Conservation (phyloP, 2,329 filamentous ascomycete species). For the Diplodia seriata region DNA sequence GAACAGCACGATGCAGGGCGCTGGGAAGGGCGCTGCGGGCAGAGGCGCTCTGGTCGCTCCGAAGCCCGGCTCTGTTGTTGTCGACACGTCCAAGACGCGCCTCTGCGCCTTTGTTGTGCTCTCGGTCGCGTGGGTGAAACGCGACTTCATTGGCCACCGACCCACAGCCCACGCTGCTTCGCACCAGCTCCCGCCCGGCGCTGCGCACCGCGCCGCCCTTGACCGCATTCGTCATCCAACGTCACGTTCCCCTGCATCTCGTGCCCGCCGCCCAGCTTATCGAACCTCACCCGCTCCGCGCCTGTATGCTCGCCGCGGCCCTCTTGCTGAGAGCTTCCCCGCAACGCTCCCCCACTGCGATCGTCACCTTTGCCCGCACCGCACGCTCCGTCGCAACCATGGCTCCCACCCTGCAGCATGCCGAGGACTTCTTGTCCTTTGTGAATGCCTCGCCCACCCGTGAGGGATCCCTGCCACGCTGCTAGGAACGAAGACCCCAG, state of each 20-base stretch:
- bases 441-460: conserved; percentile 94
- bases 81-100: conserved; percentile 29
- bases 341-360: conserved; percentile 27
- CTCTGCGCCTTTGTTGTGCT: conserved; percentile 26
- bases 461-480: conserved; percentile 47
- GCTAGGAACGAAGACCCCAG: conserved; percentile 19
- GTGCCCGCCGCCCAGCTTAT: conserved; percentile 21
- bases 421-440: conserved; percentile 88
- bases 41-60: conserved; percentile 18
- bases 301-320: conserved; percentile 28
- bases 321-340: conserved; percentile 36
- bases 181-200: conserved; percentile 16
- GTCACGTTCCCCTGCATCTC: conserved; percentile 28
- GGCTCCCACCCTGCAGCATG: conserved; percentile 54
- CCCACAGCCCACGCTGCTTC: conserved; percentile 3
- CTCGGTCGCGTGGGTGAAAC: conserved; percentile 27
- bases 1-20: conserved; percentile 27
- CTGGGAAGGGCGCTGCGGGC: conserved; percentile 24
- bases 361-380: conserved; percentile 29
- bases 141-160: conserved; percentile 21
- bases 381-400: conserved; percentile 40
- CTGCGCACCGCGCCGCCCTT: conserved; percentile 27
- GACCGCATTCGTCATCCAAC: conserved; percentile 24
- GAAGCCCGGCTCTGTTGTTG: conserved; percentile 27
- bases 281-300: not conserved